phyloP scores from a whole-genome alignment of 2,329 filamentous ascomycete genomes.

The Epichloe gansuensis region DNA sequence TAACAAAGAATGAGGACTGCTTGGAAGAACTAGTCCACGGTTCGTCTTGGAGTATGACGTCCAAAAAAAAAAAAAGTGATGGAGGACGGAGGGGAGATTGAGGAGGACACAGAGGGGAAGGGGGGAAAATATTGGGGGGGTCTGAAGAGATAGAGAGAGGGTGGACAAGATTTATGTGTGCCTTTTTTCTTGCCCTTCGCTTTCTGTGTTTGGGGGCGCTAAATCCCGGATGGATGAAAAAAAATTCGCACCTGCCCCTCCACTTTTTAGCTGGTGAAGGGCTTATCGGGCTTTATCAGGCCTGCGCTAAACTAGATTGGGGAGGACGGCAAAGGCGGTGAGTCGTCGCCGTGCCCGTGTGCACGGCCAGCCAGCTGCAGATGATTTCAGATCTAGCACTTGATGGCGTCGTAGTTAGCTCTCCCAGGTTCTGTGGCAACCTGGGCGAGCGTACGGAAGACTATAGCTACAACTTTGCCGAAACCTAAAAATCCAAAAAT shows the following conservation, averaged over 20 bases:
- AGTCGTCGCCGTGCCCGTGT: constrained; percentile 4
- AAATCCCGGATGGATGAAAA: constrained; percentile 6
- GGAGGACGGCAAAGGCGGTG: constrained; percentile 9
- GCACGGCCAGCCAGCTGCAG: constrained; percentile 5
- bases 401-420: constrained; percentile 44
- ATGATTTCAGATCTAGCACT: constrained; percentile 4
- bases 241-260: constrained; percentile 14
- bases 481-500: no score
- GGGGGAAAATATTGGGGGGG: constrained; percentile 4
- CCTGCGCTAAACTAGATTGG: constrained; percentile 8
- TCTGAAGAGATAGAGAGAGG: constrained; percentile 1
- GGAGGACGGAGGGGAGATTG: constrained; percentile 17
- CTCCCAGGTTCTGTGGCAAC: constrained; percentile 62
- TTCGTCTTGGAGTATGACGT: constrained; percentile 33
- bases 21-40: constrained; percentile 18
- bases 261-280: constrained; percentile 9
- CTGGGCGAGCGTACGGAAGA: no score
- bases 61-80: constrained; percentile 23
- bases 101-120: constrained; percentile 11
- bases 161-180: constrained; percentile 9
- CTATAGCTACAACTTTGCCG: no score
- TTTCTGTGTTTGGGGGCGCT: constrained; percentile 4
- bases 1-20: constrained; percentile 15
- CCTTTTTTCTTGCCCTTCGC: neutral
- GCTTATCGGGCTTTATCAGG: constrained; percentile 14